phyloP scores from a whole-genome alignment of 345 rosid species.

The Ceriops tagal region DNA sequence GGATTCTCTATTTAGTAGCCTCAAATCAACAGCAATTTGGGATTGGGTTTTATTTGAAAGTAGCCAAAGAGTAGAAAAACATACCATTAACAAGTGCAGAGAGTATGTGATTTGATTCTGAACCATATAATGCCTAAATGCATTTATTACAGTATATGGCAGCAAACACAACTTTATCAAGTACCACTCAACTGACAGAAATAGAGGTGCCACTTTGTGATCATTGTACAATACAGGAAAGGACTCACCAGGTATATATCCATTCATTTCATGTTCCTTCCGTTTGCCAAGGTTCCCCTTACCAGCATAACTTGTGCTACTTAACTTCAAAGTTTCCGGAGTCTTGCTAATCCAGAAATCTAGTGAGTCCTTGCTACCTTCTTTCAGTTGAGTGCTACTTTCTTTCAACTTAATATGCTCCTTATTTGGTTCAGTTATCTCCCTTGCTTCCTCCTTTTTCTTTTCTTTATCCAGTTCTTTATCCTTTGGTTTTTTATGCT shows the following conservation, averaged over 20 bases:
- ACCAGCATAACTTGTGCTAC: constrained; percentile 12
- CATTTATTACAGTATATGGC: not conserved
- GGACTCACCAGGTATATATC: constrained; percentile 34
- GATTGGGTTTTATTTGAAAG: constrained; percentile 8
- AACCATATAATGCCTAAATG: constrained; percentile 15
- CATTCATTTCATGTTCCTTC: constrained; percentile 25
- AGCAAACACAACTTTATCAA: constrained; percentile 4
- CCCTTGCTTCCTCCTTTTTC: constrained; percentile 40
- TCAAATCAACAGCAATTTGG: not conserved
- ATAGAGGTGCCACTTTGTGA: constrained; percentile 17
- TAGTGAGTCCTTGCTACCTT: constrained; percentile 18
- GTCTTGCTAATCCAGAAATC: constrained; percentile 21
- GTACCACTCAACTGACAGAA: constrained; percentile 23
- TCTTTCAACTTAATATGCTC: constrained; percentile 36
- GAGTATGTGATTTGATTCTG: no score
- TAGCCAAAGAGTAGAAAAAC: constrained; percentile 1
- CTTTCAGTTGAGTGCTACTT: constrained; percentile 17
- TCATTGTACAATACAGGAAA: constrained; percentile 21
- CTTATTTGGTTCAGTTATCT: constrained; percentile 27
- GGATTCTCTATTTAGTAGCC: no score
- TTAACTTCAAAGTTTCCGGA: constrained; percentile 15
- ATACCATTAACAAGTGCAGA: constrained; percentile 15
- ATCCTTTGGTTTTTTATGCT: constrained; percentile 31
- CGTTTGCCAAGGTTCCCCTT: constrained; percentile 25
- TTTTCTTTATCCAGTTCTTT: constrained; percentile 35